These are phyloP conservation scores for Dactylellina leptospora DNA, from an alignment of 2,329 filamentous ascomycete species.

Conservation along the genomic window DNA sequence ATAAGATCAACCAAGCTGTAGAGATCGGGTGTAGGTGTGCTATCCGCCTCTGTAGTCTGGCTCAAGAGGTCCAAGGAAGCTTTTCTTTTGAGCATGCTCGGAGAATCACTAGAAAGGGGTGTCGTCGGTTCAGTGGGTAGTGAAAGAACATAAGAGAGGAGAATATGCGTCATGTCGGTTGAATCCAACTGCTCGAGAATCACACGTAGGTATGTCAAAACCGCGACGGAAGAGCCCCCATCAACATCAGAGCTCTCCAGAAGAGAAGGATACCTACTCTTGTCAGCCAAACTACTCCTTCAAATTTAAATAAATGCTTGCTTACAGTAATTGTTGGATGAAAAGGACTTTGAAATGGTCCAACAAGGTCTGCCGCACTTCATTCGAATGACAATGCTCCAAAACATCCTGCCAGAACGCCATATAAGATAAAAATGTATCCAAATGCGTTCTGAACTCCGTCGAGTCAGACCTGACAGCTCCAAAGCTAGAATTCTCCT, in stretches of 20 bases:
- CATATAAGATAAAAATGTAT: slow-evolving; percentile 92
- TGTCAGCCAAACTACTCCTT: no score
- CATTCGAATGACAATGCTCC: slow-evolving; percentile 89
- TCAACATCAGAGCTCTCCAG: slow-evolving; percentile 97
- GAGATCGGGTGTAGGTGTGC: slow-evolving; percentile 80
- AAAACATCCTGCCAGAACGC: slow-evolving; percentile 98
- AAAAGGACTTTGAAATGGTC: slow-evolving; percentile 98
- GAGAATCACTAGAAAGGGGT: slow-evolving; percentile 62
- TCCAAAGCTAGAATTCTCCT: slow-evolving; percentile 63
- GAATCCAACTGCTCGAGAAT: slow-evolving; percentile 93
- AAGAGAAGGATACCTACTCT: slow-evolving; percentile 86
- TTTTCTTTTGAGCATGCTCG: slow-evolving; percentile 76
- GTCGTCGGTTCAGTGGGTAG: slow-evolving; percentile 70
- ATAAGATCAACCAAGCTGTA: slow-evolving; percentile 95
- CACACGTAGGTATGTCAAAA: slow-evolving; percentile 88
- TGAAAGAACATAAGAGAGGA: slow-evolving; percentile 89
- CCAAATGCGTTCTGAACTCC: slow-evolving; percentile 83
- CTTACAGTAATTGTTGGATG: slow-evolving; percentile 87
- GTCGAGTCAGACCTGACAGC: slow-evolving; percentile 77
- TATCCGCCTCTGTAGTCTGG: slow-evolving; percentile 77
- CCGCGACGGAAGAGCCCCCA: slow-evolving; percentile 93
- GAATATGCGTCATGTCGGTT: slow-evolving; percentile 91
- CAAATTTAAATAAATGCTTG: no score
- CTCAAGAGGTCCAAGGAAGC: slow-evolving; percentile 89
- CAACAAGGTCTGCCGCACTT: slow-evolving; percentile 89